phyloP scores from a whole-genome alignment of 208 protist species.

The Crithidia mellificae region DNA sequence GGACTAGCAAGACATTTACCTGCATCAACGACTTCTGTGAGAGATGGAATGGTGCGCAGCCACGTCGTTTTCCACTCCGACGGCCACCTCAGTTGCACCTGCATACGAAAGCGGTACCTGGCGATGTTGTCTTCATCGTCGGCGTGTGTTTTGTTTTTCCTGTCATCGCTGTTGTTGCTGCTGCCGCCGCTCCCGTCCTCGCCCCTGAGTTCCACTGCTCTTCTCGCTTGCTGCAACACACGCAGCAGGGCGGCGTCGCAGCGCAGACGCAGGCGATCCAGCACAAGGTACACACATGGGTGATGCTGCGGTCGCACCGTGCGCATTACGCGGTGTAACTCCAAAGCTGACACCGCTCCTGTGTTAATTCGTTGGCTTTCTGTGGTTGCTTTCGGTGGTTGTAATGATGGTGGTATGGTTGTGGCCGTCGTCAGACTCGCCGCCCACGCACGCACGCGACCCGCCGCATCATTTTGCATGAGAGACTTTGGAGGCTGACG shows the following conservation, averaged over 20 bases:
- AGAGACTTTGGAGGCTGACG: no score
- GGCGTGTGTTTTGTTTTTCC: no score
- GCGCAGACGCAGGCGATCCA: constrained; percentile 13
- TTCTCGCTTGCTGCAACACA: background rate
- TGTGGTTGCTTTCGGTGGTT: no score
- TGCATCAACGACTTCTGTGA: no score
- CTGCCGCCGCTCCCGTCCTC: no score
- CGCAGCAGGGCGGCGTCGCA: constrained; percentile 3
- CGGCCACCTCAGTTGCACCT: constrained; percentile 27
- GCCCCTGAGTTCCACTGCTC: no score
- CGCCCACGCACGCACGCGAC: constrained; percentile 2
- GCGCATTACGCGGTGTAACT: background rate
- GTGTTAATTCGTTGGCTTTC: no score
- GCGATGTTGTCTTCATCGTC: no score
- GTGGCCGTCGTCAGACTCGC: background rate
- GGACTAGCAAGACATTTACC: no score
- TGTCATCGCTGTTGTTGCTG: background rate
- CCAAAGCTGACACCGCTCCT: background rate
- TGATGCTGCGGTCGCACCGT: background rate
- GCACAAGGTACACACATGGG: constrained; percentile 19
- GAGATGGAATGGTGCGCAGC: background rate
- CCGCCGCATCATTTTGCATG: no score
- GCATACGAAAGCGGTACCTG: constrained; percentile 9
- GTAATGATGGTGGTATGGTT: no score
- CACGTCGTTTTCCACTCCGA: constrained; percentile 12